Percentiles rank a stretch among this genome's conserved stretches.
phyloP scores from a whole-genome alignment of 768 basidiomycete genomes.

The Mycena alexandri region DNA sequence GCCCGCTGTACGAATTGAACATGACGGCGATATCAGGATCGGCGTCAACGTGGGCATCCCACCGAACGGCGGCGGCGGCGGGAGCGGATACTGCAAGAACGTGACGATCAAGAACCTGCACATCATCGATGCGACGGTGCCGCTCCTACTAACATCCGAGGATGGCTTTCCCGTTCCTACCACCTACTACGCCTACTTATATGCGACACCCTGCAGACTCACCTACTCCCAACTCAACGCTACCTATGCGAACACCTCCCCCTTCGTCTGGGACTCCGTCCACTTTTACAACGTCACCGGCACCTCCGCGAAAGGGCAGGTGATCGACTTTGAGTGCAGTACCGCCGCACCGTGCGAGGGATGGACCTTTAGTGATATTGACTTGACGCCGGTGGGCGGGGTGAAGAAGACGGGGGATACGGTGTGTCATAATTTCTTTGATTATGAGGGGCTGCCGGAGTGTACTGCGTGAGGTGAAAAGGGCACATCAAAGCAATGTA shows the following conservation, averaged over 20 bases:
- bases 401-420: slow-evolving; percentile 1
- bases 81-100: slow-evolving; percentile 4
- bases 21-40: neutral
- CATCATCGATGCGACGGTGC: slow-evolving; percentile 3
- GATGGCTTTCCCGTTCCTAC: neutral
- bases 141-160: slow-evolving; percentile 5
- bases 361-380: neutral
- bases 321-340: slow-evolving; percentile 6
- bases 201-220: neutral
- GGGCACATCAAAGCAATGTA: too few species aligned
- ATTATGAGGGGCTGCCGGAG: neutral
- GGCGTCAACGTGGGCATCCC: slow-evolving; percentile 1
- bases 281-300: slow-evolving; percentile 6
- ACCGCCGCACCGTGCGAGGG: slow-evolving; percentile 2
- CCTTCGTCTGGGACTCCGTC: neutral
- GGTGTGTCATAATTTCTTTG: neutral
- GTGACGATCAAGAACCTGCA: slow-evolving; percentile 5
- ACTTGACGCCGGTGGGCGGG: neutral
- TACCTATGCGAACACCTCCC: neutral
- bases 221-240: slow-evolving; percentile 2
- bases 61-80: slow-evolving; percentile 8
- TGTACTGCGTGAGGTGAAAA: neutral
- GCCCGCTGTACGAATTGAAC: neutral
- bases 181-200: neutral
- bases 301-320: neutral